Conservation (phyloP, 73 alveolate species). For the Paraurostyla sp. region DNA sequence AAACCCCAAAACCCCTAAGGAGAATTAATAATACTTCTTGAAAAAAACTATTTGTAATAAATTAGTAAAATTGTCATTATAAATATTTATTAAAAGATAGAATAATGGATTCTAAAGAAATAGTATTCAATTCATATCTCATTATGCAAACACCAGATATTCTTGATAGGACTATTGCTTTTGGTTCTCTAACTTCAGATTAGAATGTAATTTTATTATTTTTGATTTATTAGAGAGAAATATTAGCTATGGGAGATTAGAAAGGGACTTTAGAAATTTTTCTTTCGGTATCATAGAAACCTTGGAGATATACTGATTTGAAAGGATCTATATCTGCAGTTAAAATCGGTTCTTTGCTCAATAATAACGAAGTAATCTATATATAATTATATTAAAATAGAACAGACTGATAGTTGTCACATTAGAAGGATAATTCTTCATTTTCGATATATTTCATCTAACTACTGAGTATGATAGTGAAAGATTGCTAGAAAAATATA, state of each 20-base stretch:
- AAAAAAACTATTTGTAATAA: too few relatives aligned
- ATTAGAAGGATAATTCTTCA: conserved; percentile 44
- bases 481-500: neutral
- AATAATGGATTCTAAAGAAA: conserved; percentile 20
- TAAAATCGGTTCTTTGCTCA: neutral
- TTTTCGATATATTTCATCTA: conserved; percentile 35
- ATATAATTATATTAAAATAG: too few relatives aligned
- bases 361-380: conserved; percentile 11
- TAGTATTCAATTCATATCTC: conserved; percentile 12
- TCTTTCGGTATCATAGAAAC: conserved; percentile 27
- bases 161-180: conserved; percentile 27
- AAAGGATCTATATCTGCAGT: conserved; percentile 22
- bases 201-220: neutral
- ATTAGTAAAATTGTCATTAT: too few relatives aligned
- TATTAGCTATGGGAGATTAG: conserved; percentile 12
- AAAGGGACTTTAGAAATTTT: conserved; percentile 18
- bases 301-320: conserved; percentile 20
- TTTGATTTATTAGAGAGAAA: conserved; percentile 18
- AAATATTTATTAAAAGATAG: neutral
- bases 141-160: conserved; percentile 47
- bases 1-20: too few relatives aligned
- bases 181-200: conserved; percentile 20
- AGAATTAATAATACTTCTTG: too few relatives aligned
- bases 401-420: conserved; percentile 52
- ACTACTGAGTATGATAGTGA: conserved; percentile 25